phyloP scores from a whole-genome alignment of 257 asterid genomes.

The Solanum microdontum region DNA sequence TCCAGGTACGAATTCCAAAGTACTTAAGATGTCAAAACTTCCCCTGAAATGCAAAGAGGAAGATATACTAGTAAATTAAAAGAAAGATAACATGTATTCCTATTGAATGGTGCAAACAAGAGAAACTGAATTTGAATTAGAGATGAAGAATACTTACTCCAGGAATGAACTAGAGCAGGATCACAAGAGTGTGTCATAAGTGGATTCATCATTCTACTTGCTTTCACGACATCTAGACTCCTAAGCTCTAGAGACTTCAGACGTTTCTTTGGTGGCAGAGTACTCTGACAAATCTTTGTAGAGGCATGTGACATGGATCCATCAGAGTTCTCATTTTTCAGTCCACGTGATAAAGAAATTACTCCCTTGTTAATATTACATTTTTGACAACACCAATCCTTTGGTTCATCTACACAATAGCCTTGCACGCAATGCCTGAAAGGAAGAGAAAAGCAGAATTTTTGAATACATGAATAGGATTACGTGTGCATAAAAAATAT shows the following conservation, averaged over 20 bases:
- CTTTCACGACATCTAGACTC: slow-evolving; percentile 11
- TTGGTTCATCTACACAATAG: not conserved
- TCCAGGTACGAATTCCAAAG: not conserved
- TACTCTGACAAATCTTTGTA: not conserved
- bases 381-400: not conserved
- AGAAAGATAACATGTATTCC: not conserved
- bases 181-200: slow-evolving; percentile 1
- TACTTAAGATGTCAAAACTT: not conserved
- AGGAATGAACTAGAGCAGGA: slow-evolving; percentile 35
- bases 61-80: not conserved
- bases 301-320: not conserved
- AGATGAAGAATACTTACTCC: slow-evolving; percentile 42
- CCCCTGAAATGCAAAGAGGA: not conserved
- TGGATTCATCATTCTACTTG: not conserved
- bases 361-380: not conserved
- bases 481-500: not conserved
- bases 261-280: not conserved
- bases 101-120: not conserved
- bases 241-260: not conserved
- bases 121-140: not conserved
- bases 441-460: not conserved
- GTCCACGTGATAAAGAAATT: not conserved
- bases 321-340: not conserved
- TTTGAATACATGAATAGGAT: not conserved
- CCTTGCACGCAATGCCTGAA: not conserved